These are phyloP conservation scores for Gilbertella persicaria DNA, from an alignment of 371 early-diverging fungal species.

Conservation along the genomic window DNA sequence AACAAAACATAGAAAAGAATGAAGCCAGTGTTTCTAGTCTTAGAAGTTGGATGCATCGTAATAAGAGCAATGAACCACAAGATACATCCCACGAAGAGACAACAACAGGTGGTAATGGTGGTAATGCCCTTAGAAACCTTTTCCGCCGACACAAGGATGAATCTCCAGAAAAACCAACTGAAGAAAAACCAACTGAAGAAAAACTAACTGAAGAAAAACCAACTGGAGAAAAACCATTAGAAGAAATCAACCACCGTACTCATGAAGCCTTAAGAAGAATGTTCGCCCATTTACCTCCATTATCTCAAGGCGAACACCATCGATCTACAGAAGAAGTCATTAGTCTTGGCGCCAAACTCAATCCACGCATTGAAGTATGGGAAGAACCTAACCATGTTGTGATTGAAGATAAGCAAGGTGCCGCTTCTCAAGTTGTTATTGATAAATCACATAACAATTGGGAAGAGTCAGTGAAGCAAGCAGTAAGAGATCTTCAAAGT, in stretches of 20 bases:
- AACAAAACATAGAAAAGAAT: conserved; percentile 29
- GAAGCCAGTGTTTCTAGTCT: conserved; percentile 45
- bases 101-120: conserved; percentile 2
- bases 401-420: conserved; percentile 32
- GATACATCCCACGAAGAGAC: neutral
- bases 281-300: conserved; percentile 4
- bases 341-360: conserved; percentile 6
- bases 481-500: conserved; percentile 19
- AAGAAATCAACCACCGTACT: neutral
- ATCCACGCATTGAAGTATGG: conserved; percentile 45
- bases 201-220: conserved; percentile 1
- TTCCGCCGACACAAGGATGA: conserved; percentile 34
- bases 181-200: neutral
- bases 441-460: conserved; percentile 36
- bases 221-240: neutral
- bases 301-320: neutral
- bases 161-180: neutral
- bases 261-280: neutral
- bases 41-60: conserved; percentile 30
- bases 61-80: conserved; percentile 5
- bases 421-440: conserved; percentile 24
- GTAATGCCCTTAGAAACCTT: conserved; percentile 29
- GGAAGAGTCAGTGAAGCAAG: conserved; percentile 23
- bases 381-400: conserved; percentile 36
- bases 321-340: conserved; percentile 3